Conservation (phyloP, 2,329 filamentous ascomycete species). For the Botrytis paeoniae region DNA sequence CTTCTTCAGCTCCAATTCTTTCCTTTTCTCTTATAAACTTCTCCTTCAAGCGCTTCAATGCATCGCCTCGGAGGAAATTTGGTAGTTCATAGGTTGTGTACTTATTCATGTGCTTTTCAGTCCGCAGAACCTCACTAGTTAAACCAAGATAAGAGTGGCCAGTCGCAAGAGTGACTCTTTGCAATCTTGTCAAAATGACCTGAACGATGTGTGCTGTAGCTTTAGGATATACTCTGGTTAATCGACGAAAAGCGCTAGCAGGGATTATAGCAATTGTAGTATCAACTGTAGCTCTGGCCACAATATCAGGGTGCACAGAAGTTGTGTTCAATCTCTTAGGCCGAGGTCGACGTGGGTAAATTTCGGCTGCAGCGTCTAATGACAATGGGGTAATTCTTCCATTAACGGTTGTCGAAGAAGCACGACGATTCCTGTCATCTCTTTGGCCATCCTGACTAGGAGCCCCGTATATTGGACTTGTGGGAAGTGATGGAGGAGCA, state of each 20-base stretch:
- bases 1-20: constrained; percentile 74
- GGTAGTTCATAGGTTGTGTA: constrained; percentile 90
- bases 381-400: constrained; percentile 69
- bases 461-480: constrained; percentile 36
- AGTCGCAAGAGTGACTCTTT: constrained; percentile 90
- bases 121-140: constrained; percentile 86
- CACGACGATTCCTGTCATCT: constrained; percentile 49
- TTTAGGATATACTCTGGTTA: constrained; percentile 93
- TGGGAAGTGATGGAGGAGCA: constrained; percentile 36
- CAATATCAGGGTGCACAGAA: constrained; percentile 93
- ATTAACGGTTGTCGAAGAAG: constrained; percentile 36
- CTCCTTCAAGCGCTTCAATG: constrained; percentile 80
- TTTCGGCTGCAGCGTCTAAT: constrained; percentile 50
- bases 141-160: constrained; percentile 92
- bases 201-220: constrained; percentile 97
- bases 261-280: constrained; percentile 98
- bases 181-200: constrained; percentile 90
- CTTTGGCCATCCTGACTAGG: constrained; percentile 43
- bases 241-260: constrained; percentile 86
- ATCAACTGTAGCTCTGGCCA: constrained; percentile 92
- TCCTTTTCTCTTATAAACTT: constrained; percentile 88
- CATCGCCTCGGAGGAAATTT: constrained; percentile 81
- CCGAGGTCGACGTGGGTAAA: constrained; percentile 33
- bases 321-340: constrained; percentile 53
- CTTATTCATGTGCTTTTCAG: constrained; percentile 89